Base-by-base conservation (phyloP, 2,329 filamentous ascomycete species). In the Aspergillus pseudoviridinutans region DNA sequence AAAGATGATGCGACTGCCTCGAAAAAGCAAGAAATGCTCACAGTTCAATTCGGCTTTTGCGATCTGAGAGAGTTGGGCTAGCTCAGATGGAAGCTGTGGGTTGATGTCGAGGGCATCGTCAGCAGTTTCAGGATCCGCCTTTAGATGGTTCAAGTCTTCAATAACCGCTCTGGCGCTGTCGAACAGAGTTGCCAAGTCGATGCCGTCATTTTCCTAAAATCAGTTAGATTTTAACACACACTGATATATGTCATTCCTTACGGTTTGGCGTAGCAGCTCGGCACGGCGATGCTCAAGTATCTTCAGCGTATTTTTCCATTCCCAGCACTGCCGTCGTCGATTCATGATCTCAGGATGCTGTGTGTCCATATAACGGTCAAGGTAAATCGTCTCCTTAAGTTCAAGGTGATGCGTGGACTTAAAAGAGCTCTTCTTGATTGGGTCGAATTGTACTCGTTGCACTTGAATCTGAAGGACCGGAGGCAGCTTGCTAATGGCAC, bases 401-500 rank as follows among this genome's bases (percentile, higher is more conserved):
- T 85, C 81, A 12, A 99, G 84, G 10, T 90, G 85, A 59, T 92
- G 87, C 54, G 85, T 86, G 28, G 92, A 91, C 69, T 96, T 96
- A 67, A 80, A 83, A 2, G 84, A 81, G 24, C 78, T 78, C 56
- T 82, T 82, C 55, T 78, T 80, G 47, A 82, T 82, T 6, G 83
- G 82, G 62, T 91, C 87, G 52, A 86, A 91, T 58, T 88, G 87
- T 3, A 90, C 87, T 4, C 94, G 87, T 69, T 96, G 91, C 32
- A 99, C 90, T 63, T 92, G 89, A 49, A 99, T 86, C 67, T 97
- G 92, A 20, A 97, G 79, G 32, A 99, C 84, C 0, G 92, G 92
- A 0, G 94, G 92, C 10, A 92, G 78, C n/a, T 82, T 81, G 60
- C 84, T 84, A 61, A 96, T 90, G 1, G 89, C 87, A 6, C 86